Conservation (phyloP, 495 filamentous ascomycete species). For the Xylaria acuta region DNA sequence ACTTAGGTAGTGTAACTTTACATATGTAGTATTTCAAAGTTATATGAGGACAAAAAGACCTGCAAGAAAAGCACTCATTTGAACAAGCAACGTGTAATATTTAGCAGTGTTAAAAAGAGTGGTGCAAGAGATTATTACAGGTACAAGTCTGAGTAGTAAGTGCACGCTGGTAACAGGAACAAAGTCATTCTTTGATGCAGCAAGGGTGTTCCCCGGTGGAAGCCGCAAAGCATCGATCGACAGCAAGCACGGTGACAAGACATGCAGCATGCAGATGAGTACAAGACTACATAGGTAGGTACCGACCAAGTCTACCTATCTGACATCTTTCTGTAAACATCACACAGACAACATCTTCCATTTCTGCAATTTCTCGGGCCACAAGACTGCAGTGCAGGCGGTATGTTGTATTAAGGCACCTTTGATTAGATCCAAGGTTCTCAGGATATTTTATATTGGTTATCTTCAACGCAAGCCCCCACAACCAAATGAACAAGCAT, state of each 20-base stretch:
- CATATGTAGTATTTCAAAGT: not conserved
- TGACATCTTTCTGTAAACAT: not conserved
- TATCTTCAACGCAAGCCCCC: not conserved
- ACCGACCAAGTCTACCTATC: not conserved
- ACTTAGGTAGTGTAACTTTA: not conserved
- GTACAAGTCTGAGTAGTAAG: too few species aligned
- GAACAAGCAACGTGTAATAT: not conserved
- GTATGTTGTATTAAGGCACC: not conserved
- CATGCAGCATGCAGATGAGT: conserved; percentile 5
- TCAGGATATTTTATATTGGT: not conserved
- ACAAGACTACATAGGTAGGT: conserved; percentile 11
- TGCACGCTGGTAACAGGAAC: too few species aligned
- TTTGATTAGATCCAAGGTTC: not conserved
- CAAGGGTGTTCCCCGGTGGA: conserved; percentile 10
- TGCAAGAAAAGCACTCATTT: not conserved
- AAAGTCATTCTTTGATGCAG: not conserved
- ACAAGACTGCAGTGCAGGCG: not conserved
- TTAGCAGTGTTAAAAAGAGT: not conserved
- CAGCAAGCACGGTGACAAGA: conserved; percentile 17
- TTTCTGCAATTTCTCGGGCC: not conserved
- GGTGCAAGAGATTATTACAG: too few species aligned
- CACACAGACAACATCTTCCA: not conserved
- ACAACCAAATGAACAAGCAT: not conserved
- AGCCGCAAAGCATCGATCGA: conserved; percentile 25
- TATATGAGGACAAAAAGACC: not conserved